Evolutionary conservation across 495 filamentous ascomycete genomes (phyloP), one percentile per base, ranked within the genome.

Genomic region (Trichocladium antarcticum): DNA sequence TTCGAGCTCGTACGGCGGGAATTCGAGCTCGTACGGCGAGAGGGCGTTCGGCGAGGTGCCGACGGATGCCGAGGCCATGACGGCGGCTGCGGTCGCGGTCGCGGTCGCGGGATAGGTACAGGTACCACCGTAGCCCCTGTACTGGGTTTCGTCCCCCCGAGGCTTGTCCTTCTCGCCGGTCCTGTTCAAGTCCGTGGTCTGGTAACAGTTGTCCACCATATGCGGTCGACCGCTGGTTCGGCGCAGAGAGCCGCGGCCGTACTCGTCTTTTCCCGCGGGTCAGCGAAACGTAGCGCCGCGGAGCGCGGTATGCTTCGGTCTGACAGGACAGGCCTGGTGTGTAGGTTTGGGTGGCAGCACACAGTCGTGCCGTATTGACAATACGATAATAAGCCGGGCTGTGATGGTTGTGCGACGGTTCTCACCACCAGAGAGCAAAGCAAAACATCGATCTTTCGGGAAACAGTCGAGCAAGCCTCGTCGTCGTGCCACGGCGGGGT

Each of bases 1-100:
- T n/a, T n/a, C n/a, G n/a, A n/a, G n/a, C n/a, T n/a, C n/a, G n/a
- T n/a, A n/a, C n/a, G n/a, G n/a, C 3, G 49, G 42, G 16, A 27
- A 51, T 2, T 51, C 49, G 45, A 52, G 55, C 17, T 68, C 59
- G 55, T 61, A 64, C 21, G 37, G 50, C 5, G 49, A 56, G 9
- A 27, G 37, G n/a, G 62, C 59, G 19, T 56, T 42, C 17, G 62
- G 62, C 7, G 63, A 62, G 9, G 57, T 37, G 12, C 57, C 55
- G 9, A 65, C 62, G 5, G 62, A 65, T 20, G 63, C 62, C 43
- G 65, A 68, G 3, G 65, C 62, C 60, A 65, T 64, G 32, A 46
- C 20, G 20, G 32, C 15, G 37, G 21, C 50, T n/a, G n/a, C n/a
- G 3, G 65, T 60, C 60, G 64, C 62, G 32, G 48, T 19, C 15